A percentile compares a stretch with the other conserved stretches of the same genome.
Evolutionary conservation across 441 rosid species (phyloP).

Genomic region (Erysimum cheiri): DNA sequence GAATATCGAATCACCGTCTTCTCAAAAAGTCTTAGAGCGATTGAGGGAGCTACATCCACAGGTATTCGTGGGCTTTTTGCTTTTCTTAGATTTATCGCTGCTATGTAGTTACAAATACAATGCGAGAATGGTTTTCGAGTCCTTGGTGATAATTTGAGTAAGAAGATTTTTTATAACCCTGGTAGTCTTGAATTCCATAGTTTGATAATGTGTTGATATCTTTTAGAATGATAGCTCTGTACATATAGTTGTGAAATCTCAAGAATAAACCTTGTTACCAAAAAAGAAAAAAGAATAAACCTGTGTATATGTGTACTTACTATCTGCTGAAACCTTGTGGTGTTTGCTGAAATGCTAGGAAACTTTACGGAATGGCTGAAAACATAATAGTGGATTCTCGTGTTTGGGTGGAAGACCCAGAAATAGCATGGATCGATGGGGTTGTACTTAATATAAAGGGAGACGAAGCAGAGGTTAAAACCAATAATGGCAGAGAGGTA

Average conservation of each 20-base stretch:
- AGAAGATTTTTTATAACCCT: not conserved
- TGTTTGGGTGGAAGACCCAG: conserved; percentile 81
- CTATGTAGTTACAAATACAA: conserved; percentile 16
- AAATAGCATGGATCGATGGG: conserved; percentile 75
- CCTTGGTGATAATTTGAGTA: not conserved
- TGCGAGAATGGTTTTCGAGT: conserved; percentile 1
- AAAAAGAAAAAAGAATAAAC: not conserved
- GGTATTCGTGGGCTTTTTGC: conserved; percentile 5
- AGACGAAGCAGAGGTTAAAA: conserved; percentile 70
- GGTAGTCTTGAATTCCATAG: not conserved
- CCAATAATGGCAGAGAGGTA: conserved; percentile 59
- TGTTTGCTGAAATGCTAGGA: conserved; percentile 26
- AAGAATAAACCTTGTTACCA: not conserved
- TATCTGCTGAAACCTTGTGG: conserved; percentile 8
- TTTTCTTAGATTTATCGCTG: not conserved
- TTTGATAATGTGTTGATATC: not conserved
- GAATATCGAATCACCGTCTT: conserved; percentile 9
- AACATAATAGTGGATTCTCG: conserved; percentile 66
- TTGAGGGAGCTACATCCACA: conserved; percentile 24
- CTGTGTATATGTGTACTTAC: conserved; percentile 6
- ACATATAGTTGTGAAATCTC: conserved; percentile 14
- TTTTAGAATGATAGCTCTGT: conserved; percentile 9
- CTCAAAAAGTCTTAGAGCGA: not conserved
- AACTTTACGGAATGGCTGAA: conserved; percentile 49
- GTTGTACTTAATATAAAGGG: conserved; percentile 58